phyloP scores from a whole-genome alignment of 805 yeast genomes.

The Hanseniaspora taiwanica region DNA sequence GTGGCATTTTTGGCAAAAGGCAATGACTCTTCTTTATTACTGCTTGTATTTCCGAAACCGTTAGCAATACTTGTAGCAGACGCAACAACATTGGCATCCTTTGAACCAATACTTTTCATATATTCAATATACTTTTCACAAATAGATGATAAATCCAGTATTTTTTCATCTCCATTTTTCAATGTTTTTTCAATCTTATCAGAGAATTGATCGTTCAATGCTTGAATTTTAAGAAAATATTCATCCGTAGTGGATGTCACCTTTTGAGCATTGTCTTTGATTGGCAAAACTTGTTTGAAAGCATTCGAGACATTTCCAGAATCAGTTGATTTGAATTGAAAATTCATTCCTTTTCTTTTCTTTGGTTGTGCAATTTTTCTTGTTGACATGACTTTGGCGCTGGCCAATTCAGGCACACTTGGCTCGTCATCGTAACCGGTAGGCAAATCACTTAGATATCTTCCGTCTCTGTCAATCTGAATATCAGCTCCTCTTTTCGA shows the following conservation, averaged over 20 bases:
- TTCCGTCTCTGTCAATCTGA: conserved; percentile 46
- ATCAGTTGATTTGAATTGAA: no score
- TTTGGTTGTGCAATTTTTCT: conserved; percentile 58
- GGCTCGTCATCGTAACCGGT: conserved; percentile 28
- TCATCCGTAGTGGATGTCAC: conserved; percentile 16
- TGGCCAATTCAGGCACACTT: conserved; percentile 31
- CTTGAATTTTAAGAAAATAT: conserved; percentile 39
- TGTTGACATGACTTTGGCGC: conserved; percentile 46
- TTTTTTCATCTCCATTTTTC: conserved; percentile 31
- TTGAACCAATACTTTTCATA: conserved; percentile 24
- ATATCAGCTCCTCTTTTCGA: conserved; percentile 55
- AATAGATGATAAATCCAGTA: conserved; percentile 42
- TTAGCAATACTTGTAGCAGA: no score
- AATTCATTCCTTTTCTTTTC: conserved; percentile 23
- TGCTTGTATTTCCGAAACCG: no score
- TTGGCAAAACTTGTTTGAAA: no score
- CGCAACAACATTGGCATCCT: neutral
- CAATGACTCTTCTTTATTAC: no score
- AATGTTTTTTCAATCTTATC: conserved; percentile 33
- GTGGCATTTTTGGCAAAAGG: neutral
- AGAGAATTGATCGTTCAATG: conserved; percentile 50
- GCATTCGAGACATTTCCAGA: no score
- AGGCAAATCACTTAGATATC: conserved; percentile 18
- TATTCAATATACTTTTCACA: conserved; percentile 48
- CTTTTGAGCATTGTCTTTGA: conserved; percentile 4